These are phyloP conservation scores for Talaromyces islandicus DNA, from an alignment of 2,329 filamentous ascomycete genomes.

Conservation along the genomic window DNA sequence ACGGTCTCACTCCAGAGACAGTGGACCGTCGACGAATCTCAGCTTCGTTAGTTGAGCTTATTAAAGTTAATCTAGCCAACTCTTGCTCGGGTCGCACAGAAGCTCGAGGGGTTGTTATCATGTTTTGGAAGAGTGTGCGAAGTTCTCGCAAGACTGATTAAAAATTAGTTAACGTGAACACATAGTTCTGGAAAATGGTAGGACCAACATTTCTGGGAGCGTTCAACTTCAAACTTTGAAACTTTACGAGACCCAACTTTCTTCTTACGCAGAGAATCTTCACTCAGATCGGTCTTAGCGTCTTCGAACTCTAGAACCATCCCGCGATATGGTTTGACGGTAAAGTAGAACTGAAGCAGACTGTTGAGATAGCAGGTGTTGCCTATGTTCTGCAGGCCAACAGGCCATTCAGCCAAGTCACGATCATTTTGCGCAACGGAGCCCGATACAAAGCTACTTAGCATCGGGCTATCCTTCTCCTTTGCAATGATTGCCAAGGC, in stretches of 20 bases:
- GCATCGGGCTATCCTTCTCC: slow-evolving; percentile 33
- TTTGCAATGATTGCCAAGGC: slow-evolving; percentile 44
- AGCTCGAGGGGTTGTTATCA: slow-evolving; percentile 57
- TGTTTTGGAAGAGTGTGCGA: slow-evolving; percentile 60
- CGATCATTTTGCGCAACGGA: slow-evolving; percentile 23
- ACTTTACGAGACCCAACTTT: slow-evolving; percentile 70
- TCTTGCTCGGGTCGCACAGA: slow-evolving; percentile 68
- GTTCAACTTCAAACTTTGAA: slow-evolving; percentile 51
- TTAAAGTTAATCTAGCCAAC: slow-evolving; percentile 72
- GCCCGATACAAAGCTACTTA: slow-evolving; percentile 29
- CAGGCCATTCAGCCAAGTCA: slow-evolving; percentile 57
- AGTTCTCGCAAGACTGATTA: slow-evolving; percentile 67
- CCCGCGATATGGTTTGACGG: slow-evolving; percentile 72
- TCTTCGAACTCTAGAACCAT: slow-evolving; percentile 72
- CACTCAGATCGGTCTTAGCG: slow-evolving; percentile 61
- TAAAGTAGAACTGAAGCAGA: slow-evolving; percentile 90
- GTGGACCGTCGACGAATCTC: slow-evolving; percentile 45
- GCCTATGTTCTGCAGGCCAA: slow-evolving; percentile 86
- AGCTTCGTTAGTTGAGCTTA: slow-evolving; percentile 52
- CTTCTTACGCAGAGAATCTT: slow-evolving; percentile 58
- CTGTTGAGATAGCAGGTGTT: slow-evolving; percentile 99
- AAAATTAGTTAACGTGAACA: slow-evolving; percentile 10
- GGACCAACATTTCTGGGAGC: slow-evolving; percentile 68
- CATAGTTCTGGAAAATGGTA: background rate
- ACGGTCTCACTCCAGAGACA: slow-evolving; percentile 24